Conservation (phyloP, 176 grass and related monocot species). For the Lolium multiflorum region DNA sequence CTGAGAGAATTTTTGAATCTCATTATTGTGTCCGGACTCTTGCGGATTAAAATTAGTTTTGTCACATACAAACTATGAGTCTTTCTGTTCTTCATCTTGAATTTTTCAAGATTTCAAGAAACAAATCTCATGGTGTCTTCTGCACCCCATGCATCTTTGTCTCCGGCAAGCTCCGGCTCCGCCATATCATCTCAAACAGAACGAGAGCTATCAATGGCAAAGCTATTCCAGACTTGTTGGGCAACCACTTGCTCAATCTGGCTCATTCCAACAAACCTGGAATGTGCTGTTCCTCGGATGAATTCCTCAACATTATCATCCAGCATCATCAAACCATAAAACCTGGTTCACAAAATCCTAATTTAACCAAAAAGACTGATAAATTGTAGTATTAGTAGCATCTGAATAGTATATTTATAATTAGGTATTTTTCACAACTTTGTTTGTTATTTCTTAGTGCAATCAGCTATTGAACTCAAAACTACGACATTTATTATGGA, state of each 20-base stretch:
- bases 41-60: not conserved
- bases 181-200: not conserved
- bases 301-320: not conserved
- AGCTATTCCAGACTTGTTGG: no score
- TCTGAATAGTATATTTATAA: not conserved
- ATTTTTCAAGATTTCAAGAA: not conserved
- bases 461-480: not conserved
- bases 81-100: not conserved
- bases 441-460: not conserved
- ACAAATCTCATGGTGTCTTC: not conserved
- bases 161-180: not conserved
- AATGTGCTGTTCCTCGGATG: not conserved
- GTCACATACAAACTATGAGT: not conserved
- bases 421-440: not conserved
- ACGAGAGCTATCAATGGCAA: not conserved
- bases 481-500: no score
- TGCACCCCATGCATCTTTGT: not conserved
- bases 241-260: no score
- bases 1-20: constrained; percentile 26
- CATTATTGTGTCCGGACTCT: not conserved
- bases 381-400: not conserved
- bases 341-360: not conserved
- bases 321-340: not conserved
- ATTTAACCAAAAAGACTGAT: no score
- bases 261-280: no score